Conservation (phyloP, 2,329 filamentous ascomycete genomes). For the Paracoccidioides lutzii region DNA sequence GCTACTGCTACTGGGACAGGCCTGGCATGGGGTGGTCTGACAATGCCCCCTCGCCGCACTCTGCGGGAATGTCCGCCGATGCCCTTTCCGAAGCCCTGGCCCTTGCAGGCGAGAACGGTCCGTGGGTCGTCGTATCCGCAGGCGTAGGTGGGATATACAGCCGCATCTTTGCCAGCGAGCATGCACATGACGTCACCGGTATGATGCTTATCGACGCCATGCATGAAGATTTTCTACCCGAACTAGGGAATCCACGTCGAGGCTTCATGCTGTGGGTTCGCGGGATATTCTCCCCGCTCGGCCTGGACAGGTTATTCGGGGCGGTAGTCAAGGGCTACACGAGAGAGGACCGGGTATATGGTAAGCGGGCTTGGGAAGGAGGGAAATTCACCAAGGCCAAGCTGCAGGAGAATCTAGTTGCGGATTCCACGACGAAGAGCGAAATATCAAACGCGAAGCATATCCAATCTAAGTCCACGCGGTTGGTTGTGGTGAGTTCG, state of each 20-base stretch:
- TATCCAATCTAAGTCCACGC: conserved; percentile 64
- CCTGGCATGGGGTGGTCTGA: conserved; percentile 83
- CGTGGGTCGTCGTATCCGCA: conserved; percentile 77
- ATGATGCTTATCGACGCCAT: conserved; percentile 77
- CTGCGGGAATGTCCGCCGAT: conserved; percentile 83
- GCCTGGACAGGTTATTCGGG: conserved; percentile 64
- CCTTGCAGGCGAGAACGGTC: conserved; percentile 66
- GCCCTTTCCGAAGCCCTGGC: conserved; percentile 77
- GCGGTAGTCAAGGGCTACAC: conserved; percentile 71
- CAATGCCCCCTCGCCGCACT: conserved; percentile 84
- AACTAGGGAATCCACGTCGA: conserved; percentile 51
- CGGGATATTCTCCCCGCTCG: conserved; percentile 75
- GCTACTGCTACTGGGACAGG: conserved; percentile 93
- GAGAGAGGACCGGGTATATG: conserved; percentile 73
- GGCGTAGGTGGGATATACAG: conserved; percentile 81
- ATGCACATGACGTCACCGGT: conserved; percentile 60
- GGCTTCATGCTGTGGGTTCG: conserved; percentile 80
- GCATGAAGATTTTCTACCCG: conserved; percentile 67
- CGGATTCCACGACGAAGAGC: conserved; percentile 67
- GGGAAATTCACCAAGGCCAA: conserved; percentile 81
- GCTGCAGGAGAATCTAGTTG: conserved; percentile 84
- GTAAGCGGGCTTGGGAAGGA: conserved; percentile 61
- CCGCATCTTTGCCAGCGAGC: conserved; percentile 78
- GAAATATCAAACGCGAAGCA: conserved; percentile 67
- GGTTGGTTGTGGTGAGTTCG: conserved; percentile 70